Percentiles rank a stretch among this genome's conserved stretches.
Conservation (phyloP, 1,139 yeast genomes). For the Candida sojae region DNA sequence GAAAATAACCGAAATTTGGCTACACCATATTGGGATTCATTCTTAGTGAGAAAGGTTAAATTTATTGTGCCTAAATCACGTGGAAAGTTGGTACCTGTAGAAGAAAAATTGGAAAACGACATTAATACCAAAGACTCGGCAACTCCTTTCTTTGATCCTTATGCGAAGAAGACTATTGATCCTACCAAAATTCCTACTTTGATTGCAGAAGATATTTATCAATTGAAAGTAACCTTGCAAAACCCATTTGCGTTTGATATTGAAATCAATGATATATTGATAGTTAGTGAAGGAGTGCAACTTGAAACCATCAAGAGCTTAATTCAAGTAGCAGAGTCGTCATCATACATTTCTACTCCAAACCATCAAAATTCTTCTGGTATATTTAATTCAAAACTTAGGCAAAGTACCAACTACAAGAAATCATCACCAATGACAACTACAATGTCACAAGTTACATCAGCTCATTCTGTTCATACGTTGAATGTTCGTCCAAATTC, state of each 20-base stretch:
- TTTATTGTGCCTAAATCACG: conserved; percentile 25
- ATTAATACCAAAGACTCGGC: not conserved
- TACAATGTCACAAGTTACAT: not conserved
- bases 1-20: conserved; percentile 17
- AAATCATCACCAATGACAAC: not conserved
- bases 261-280: conserved; percentile 54
- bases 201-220: conserved; percentile 58
- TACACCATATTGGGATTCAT: conserved; percentile 70
- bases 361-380: not conserved
- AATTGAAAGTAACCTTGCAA: conserved; percentile 58
- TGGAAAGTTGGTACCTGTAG: conserved; percentile 36
- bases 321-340: conserved; percentile 13
- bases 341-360: not conserved
- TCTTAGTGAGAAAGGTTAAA: conserved; percentile 54
- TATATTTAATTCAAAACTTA: not conserved
- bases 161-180: conserved; percentile 18
- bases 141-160: conserved; percentile 36
- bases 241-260: conserved; percentile 83
- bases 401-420: not conserved
- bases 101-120: conserved; percentile 22
- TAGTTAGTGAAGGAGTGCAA: conserved; percentile 35
- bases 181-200: conserved; percentile 34
- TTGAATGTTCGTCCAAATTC: conserved; percentile 30
- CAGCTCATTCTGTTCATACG: not conserved
- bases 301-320: conserved; percentile 29